Conservation (phyloP, 148 eudicot species). For the Fagopyrum tataricum region DNA sequence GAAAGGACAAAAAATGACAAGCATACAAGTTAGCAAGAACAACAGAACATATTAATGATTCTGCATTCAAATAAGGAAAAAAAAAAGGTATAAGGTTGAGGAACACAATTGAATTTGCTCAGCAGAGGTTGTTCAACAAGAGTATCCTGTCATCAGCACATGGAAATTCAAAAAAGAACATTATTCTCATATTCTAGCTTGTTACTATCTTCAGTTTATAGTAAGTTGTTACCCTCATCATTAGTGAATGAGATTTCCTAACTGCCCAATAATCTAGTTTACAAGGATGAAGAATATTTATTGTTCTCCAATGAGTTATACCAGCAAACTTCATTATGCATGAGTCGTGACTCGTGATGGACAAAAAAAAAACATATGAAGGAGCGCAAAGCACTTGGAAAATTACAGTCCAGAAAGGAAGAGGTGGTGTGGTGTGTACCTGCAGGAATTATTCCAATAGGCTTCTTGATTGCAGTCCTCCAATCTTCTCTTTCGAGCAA, state of each 20-base stretch:
- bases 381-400: not conserved
- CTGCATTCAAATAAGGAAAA: not conserved
- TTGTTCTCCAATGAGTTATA: not conserved
- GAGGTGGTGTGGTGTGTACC: slow-evolving; percentile 28
- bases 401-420: not conserved
- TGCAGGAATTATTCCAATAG: slow-evolving; percentile 92
- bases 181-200: not conserved
- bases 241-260: not conserved
- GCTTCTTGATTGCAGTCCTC: slow-evolving; percentile 71
- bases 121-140: not conserved
- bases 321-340: not conserved
- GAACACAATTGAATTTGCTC: not conserved
- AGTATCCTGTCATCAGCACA: not conserved
- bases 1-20: not conserved
- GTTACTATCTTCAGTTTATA: not conserved
- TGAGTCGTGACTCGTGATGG: not conserved
- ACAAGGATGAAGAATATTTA: not conserved
- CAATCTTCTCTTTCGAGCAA: slow-evolving; percentile 83
- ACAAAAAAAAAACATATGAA: not conserved
- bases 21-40: not conserved
- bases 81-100: not conserved
- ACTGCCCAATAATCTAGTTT: not conserved
- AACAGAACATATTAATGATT: not conserved
- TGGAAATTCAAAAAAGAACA: not conserved
- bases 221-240: not conserved